Evolutionary conservation across 306 rosid genomes (phyloP).

Genomic region (Betula pendula): DNA sequence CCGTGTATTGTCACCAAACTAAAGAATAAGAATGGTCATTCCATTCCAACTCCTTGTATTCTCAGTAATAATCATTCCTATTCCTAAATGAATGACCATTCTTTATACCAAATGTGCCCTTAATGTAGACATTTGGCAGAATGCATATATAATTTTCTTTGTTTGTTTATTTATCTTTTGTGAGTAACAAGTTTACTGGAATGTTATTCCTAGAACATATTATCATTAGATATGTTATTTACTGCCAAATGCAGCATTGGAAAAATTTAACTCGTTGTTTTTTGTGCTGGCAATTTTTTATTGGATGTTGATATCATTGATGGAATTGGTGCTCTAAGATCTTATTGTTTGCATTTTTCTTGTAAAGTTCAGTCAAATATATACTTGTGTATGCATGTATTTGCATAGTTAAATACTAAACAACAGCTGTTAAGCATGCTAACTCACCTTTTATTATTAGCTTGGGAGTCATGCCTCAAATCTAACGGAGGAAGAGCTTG

Average conservation of each 20-base stretch:
- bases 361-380: not conserved
- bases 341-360: constrained; percentile 1
- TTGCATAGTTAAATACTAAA: not conserved
- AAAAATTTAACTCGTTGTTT: not conserved
- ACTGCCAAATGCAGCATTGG: not conserved
- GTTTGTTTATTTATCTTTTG: not conserved
- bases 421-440: constrained; percentile 29
- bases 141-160: not conserved
- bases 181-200: not conserved
- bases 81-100: no score
- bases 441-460: constrained; percentile 45
- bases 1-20: no score
- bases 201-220: not conserved
- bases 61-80: no score
- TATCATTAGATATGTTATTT: not conserved
- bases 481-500: constrained; percentile 97
- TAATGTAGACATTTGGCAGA: not conserved
- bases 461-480: constrained; percentile 94
- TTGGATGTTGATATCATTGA: not conserved
- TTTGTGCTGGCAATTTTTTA: not conserved
- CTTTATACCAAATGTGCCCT: no score
- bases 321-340: not conserved
- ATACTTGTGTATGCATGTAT: not conserved
- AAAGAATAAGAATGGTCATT: no score
- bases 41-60: no score